Base-by-base conservation (phyloP, 257 asterid genomes). In the Echium plantagineum region DNA sequence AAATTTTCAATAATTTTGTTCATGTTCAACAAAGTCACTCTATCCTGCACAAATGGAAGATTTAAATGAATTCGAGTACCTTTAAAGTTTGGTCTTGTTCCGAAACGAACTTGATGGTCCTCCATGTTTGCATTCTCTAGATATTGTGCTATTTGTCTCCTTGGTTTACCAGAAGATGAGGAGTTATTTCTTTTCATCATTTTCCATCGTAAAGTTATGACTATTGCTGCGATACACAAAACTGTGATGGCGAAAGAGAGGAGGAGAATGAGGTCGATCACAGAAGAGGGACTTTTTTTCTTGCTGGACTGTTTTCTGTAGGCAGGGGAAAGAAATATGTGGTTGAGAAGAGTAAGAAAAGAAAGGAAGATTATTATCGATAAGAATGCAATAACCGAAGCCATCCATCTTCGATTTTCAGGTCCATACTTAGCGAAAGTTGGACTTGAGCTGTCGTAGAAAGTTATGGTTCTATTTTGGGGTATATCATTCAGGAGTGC, bases 61-160 rank as follows among this genome's bases (percentile, higher is more conserved):
- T 31, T 66, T 59, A n/a, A n/a, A n/a, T n/a, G n/a, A n/a, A n/a
- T n/a, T n/a, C n/a, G 4, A 26, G 55, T 75, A 90, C 97, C 96
- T 85, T 69, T 75, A 73, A 87, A 81, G 35, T 85, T 75, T 31
- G 97, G 97, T 71, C 96, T 83, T 68, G 72, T 78, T 70, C 94
- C 94, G 42, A 80, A 90, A 71, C 77, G 85, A 69, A 90, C 73
- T 71, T 77, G 77, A 57, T 84, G 90, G 32, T 74, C 80, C 20
- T 72, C 84, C 17, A 72, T 67, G 46, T 69, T 78, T 63, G 60
- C 58, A 46, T 71, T 70, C 22, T 64, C 77, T n/a, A 67, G 55
- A 22, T 63, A 69, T 15, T 55, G 72, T 53, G 70, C 87, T 65
- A 47, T 52, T 58, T 56, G 46, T 54, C 67, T 57, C 48, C 63